Base-by-base conservation (phyloP, 805 yeast genomes). In the Yamadazyma laniorum region DNA sequence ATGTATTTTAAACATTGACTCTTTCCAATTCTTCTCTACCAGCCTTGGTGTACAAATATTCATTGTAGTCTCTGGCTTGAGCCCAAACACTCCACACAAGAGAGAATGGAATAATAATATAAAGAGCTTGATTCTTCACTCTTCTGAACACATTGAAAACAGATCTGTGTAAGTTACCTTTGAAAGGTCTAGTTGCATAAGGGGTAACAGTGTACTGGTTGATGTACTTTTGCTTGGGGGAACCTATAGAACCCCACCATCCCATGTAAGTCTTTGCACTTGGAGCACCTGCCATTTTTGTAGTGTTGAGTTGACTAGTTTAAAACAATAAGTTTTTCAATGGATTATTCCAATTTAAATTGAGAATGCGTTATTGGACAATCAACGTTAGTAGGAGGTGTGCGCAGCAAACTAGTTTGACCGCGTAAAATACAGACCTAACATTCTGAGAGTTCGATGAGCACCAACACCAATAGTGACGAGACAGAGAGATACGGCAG, bases 231-330 rank as follows among this genome's bases (percentile, higher is more conserved):
- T 87, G 95, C 54, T 77, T 77, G 62, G 93, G 90, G 66, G 85
- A 76, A 60, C 95, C 95, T 61, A 89, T 67, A 72, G 74, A 66
- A 61, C 97, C 97, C 97, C 97, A 89, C 96, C 96, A 89, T 55
- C 97, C 97, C 91, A 86, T 82, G 60, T 84, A 89, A 58, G 88
- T 61, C 54, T 76, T 79, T 55, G 82, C 81, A 54, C 78, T 77
- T 44, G 54, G 53, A 39, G 55, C 50, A 39, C 63, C 63, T 40
- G 53, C 63, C 63, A 58, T 58, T 32, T 30, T 52, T 26, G 18
- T n/a, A n/a, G n/a, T n/a, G n/a, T n/a, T n/a, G n/a, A n/a, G n/a
- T n/a, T n/a, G n/a, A n/a, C n/a, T n/a, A n/a, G n/a, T n/a, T n/a
- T n/a, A n/a, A n/a, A n/a, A n/a, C n/a, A n/a, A 18, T 42, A 25